Evolutionary conservation across 1,284 basidiomycete genomes (phyloP), one percentile per base, ranked within the genome.

Genomic region (Tilletia indica): DNA sequence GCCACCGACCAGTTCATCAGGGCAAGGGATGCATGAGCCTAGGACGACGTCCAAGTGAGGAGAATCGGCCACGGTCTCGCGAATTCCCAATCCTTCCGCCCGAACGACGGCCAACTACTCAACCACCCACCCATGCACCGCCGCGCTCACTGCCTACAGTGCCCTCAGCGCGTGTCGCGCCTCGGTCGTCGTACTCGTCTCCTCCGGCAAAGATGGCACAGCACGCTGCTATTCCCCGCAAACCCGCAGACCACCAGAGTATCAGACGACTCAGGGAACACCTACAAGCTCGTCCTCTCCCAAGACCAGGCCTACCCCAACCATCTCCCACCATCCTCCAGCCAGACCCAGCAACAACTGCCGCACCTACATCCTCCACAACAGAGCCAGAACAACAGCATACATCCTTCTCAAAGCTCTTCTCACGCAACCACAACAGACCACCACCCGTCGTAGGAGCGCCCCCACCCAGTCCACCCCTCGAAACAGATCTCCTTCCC

Each of bases 271-370:
- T 36, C 61, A 31, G 61, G 61, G 12, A 42, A 38, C 31, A 64
- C 61, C 5, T 64, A 64, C 61, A 36, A 64, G 61, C 61, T 64
- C 34, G 61, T 64, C 31, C 34, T 64, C 34, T 64, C 61, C 25
- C 61, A 42, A 14, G 61, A 64, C 61, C 31, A 39, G 36, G 61
- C 61, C 8, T 64, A 64, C 61, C 61, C 61, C 19, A 64, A 64
- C 61, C 31, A 64, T 38, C 61, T 64, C 61, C 38, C 42, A 45
- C 12, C 21, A 21, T 19, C 34, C 38, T 25, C 38, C 61, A 8
- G 2, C 31, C 61, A 64, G 31, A 12, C 4, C 25, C 61, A 25
- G 36, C 31, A 8, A 64, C 36, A 21, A 38, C 31, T 4, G 34
- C 61, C 11, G 38, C 6, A 14, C 25, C 61, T 4, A 16, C 31